Base-by-base conservation (phyloP, 257 asterid species). In the Lycium ferocissimum region DNA sequence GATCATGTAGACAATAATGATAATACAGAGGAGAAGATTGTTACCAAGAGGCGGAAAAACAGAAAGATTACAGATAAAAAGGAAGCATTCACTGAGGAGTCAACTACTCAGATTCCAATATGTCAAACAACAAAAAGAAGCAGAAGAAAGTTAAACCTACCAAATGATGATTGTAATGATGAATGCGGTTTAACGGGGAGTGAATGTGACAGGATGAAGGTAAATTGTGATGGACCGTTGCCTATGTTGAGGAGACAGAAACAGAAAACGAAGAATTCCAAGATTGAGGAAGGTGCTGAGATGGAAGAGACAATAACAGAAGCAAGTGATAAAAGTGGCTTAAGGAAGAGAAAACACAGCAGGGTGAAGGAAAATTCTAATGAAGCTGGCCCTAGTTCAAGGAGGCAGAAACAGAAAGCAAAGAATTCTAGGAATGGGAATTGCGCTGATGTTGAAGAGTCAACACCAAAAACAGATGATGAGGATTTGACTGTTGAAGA, bases 401-500 rank as follows among this genome's bases (percentile, higher is more conserved):
- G 80, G 61, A 86, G 58, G 61, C 79, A 12, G 54, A 69, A 43
- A 71, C 62, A 40, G 18, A 83, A 86, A 67, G 65, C 82, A 56
- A 57, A 79, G 66, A 61, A 51, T 84, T 66, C 61, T 22, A 51
- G 62, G 67, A 18, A 49, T 45, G 84, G 67, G 72, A 67, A 66
- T 49, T 63, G 59, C 67, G 86, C 84, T 4, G 81, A 86, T 76
- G 54, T 65, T 13, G 78, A 78, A 66, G 82, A 45, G n/a, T 47
- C 65, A 14, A 47, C 14, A 38, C 61, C 80, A 17, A 45, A 20
- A 15, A 81, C 62, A 49, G 90, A 88, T 7, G 78, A 80, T 15
- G 91, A 80, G 40, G 86, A 78, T 78, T 86, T 79, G 33, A 72
- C 54, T 82, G 38, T 75, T 6, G 83, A 86, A 61, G 86, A 82